A percentile compares a stretch with the other conserved stretches of the same genome.
Evolutionary conservation across 768 basidiomycete genomes (phyloP).

Genomic region (Mycena filopes): DNA sequence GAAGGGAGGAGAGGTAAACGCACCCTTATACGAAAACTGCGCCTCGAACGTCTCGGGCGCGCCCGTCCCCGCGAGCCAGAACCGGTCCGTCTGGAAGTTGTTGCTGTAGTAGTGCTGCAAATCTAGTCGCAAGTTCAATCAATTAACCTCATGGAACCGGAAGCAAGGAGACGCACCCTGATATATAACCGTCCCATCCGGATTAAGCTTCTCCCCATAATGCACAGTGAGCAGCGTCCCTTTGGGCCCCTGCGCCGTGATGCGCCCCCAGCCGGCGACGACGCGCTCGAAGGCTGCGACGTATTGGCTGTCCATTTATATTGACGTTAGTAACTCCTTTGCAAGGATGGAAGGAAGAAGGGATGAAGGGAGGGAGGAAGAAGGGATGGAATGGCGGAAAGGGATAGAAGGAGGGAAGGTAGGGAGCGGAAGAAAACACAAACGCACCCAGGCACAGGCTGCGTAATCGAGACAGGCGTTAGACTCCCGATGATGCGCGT

Average conservation of each 20-base stretch:
- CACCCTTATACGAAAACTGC: conserved; percentile 41
- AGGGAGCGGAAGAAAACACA: neutral
- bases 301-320: too few relatives aligned
- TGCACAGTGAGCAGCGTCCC: conserved; percentile 41
- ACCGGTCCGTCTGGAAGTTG: conserved; percentile 41
- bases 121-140: conserved; percentile 17
- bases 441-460: conserved; percentile 36
- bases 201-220: conserved; percentile 44
- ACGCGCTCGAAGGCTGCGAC: conserved; percentile 41
- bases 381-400: too few relatives aligned
- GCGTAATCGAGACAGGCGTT: conserved; percentile 38
- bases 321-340: too few relatives aligned
- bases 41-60: conserved; percentile 37
- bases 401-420: neutral
- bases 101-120: conserved; percentile 36
- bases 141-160: too few relatives aligned
- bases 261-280: conserved; percentile 42
- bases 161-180: conserved; percentile 10
- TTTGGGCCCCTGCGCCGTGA: conserved; percentile 39
- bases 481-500: conserved; percentile 37
- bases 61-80: conserved; percentile 40
- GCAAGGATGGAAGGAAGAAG: too few relatives aligned
- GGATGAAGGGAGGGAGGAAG: too few relatives aligned
- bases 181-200: conserved; percentile 31
- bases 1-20: neutral